Evolutionary conservation across 371 early-diverging fungal genomes (phyloP).

Genomic region (Haplosporangium sp.): DNA sequence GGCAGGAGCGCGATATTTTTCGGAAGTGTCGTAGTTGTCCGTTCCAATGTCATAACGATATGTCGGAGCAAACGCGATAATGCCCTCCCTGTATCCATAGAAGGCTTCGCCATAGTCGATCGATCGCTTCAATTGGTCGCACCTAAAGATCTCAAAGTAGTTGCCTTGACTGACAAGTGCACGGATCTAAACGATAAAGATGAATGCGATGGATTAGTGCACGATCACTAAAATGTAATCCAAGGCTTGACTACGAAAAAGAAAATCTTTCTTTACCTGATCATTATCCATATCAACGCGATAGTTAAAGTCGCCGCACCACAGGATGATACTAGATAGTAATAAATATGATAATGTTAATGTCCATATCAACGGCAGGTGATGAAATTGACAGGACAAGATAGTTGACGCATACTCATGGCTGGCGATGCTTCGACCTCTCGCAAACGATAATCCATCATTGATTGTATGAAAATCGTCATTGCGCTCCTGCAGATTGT

Average conservation of each 20-base stretch:
- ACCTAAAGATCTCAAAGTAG: slow-evolving; percentile 44
- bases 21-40: slow-evolving; percentile 86
- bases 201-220: background rate
- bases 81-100: slow-evolving; percentile 83
- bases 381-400: background rate
- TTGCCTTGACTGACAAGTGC: slow-evolving; percentile 47
- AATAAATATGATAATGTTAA: background rate
- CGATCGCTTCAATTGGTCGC: slow-evolving; percentile 75
- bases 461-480: slow-evolving; percentile 86
- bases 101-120: slow-evolving; percentile 77
- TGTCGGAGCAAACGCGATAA: slow-evolving; percentile 87
- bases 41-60: slow-evolving; percentile 94
- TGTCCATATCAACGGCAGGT: background rate
- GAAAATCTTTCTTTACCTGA: slow-evolving; percentile 60
- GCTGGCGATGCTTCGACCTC: slow-evolving; percentile 74
- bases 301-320: slow-evolving; percentile 94
- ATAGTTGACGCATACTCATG: slow-evolving; percentile 69
- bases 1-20: slow-evolving; percentile 85
- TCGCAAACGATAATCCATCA: slow-evolving; percentile 76
- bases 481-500: slow-evolving; percentile 86
- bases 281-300: slow-evolving; percentile 79
- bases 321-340: slow-evolving; percentile 74
- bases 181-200: slow-evolving; percentile 9
- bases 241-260: background rate
- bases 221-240: too few relatives aligned